Base-by-base conservation (phyloP, 257 asterid genomes). In the Solanum neorickii region DNA sequence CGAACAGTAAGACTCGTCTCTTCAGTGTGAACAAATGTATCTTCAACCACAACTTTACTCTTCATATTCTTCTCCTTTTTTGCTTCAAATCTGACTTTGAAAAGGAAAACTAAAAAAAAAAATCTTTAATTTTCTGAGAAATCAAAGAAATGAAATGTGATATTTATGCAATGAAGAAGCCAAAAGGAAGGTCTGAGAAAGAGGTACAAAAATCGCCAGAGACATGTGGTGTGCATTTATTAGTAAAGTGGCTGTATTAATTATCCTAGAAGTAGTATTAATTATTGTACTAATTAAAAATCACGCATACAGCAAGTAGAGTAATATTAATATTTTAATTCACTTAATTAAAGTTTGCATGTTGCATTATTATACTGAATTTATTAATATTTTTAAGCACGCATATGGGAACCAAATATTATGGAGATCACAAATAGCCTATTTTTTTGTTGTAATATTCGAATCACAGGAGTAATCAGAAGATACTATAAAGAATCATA, bases 1-100 rank as follows among this genome's bases (percentile, higher is more conserved):
- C 21, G 86, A 72, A 95, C 98, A 0, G 98, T 95, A 60, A 95
- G 92, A 85, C 88, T 91, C 21, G 90, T 93, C 62, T 95, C 97
- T 87, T 93, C 93, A 37, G 68, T 82, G 88, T 59, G 88, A 1
- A 91, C 84, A 62, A 86, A 95, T 3, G 86, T 91, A 68, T 90
- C 92, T 83, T 94, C 94, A 4, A 92, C 94, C 7, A 92, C 88
- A 13, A 88, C 92, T 15, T 89, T 91, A 10, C 52, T 87, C 65
- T 88, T 93, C 92, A 86, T 86, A 73, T 11, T 60, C 68, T 21
- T 59, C 2, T 44, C n/a, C 5, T 27, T 13, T 15, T 42, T 46
- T 27, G 60, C 65, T 80, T 80, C 15, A 15, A 46, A 47, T 47
- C 84, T 80, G 12, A 47, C 14, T 27, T 18, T 18, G 11, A 5